Conservation (phyloP, 2,329 filamentous ascomycete species). For the Ploettnerulaceae sp. region DNA sequence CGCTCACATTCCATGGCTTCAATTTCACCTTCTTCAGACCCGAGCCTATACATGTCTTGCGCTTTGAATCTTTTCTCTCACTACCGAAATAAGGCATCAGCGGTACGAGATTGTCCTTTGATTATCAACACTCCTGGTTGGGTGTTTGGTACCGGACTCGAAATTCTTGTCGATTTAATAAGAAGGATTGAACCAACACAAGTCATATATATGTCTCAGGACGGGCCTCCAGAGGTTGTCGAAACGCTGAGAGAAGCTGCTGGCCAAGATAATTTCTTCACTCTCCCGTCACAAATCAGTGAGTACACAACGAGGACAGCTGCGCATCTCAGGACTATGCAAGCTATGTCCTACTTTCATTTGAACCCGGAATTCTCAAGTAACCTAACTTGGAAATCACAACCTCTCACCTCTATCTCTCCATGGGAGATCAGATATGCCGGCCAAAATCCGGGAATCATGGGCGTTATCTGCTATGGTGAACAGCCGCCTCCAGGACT, state of each 20-base stretch:
- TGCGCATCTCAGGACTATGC: constrained; percentile 65
- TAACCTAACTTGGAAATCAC: constrained; percentile 43
- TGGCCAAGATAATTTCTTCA: constrained; percentile 39
- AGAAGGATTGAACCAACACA: constrained; percentile 50
- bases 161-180: constrained; percentile 57
- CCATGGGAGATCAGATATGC: constrained; percentile 61
- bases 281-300: constrained; percentile 55
- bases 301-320: constrained; percentile 55
- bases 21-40: constrained; percentile 59
- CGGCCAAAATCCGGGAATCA: constrained; percentile 46
- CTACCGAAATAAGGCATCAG: constrained; percentile 44
- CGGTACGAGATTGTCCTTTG: constrained; percentile 47
- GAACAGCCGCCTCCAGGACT: constrained; percentile 55
- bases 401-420: constrained; percentile 49
- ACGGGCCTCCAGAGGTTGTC: constrained; percentile 54
- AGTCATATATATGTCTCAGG: constrained; percentile 63
- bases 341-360: constrained; percentile 78
- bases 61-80: constrained; percentile 56
- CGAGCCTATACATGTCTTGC: constrained; percentile 61
- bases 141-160: constrained; percentile 65
- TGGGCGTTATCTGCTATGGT: constrained; percentile 64
- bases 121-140: constrained; percentile 73
- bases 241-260: constrained; percentile 44
- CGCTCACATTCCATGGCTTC: constrained; percentile 64
- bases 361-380: constrained; percentile 28